Percentiles rank a stretch among this genome's conserved stretches.
Conservation (phyloP, 2,329 filamentous ascomycete genomes). For the Pseudogymnoascus sp. region DNA sequence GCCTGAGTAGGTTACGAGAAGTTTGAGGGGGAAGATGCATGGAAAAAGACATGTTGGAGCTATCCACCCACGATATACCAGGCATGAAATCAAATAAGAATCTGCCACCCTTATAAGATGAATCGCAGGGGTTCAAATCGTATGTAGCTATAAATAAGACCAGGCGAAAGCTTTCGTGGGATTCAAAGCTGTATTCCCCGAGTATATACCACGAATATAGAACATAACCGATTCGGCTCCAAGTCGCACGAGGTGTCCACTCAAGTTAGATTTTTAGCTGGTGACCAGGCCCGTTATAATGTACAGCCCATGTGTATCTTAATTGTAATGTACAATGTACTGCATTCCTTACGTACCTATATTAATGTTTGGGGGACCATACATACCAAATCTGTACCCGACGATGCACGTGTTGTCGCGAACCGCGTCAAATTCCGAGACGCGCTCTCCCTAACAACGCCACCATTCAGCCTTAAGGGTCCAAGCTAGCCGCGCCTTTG, state of each 20-base stretch:
- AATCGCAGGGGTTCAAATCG: not conserved
- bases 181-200: not conserved
- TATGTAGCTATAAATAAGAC: not conserved
- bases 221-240: not conserved
- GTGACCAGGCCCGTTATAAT: not conserved
- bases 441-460: not conserved
- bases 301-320: not conserved
- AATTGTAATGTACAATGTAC: not conserved
- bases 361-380: not conserved
- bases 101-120: not conserved
- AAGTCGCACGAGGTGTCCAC: not conserved
- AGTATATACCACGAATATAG: conserved; percentile 1
- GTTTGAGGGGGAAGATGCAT: not conserved
- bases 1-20: not conserved
- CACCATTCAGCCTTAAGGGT: conserved; percentile 1
- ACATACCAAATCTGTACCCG: not conserved
- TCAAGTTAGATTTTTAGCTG: not conserved
- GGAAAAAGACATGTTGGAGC: not conserved
- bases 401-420: not conserved
- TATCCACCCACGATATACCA: not conserved
- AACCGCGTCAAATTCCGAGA: conserved; percentile 5
- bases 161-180: not conserved
- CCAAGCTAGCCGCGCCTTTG: not conserved
- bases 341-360: not conserved
- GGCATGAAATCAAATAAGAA: not conserved